These are phyloP conservation scores for Arthrobotrys sphaeroides DNA, from an alignment of 2,329 filamentous ascomycete genomes.

Conservation along the genomic window DNA sequence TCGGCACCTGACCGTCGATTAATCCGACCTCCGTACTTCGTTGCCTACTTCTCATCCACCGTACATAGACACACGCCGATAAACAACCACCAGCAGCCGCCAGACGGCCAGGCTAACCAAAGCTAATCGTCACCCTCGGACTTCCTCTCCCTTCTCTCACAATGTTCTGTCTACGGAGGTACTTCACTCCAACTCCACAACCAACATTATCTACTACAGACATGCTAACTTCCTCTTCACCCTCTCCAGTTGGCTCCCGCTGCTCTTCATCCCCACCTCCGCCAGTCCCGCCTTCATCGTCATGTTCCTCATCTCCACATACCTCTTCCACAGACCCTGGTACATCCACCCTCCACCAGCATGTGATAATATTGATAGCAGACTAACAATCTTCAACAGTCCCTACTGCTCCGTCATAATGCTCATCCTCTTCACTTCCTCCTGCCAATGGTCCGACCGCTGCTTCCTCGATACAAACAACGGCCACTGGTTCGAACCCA, in stretches of 20 bases:
- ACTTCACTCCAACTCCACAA: slow-evolving; percentile 56
- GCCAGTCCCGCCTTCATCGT: slow-evolving; percentile 86
- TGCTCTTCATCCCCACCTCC: slow-evolving; percentile 88
- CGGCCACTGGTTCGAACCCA: slow-evolving; percentile 92
- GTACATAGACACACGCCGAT: no score
- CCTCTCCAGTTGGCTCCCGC: slow-evolving; percentile 77
- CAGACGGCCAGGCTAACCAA: background rate
- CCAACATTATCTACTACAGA: background rate
- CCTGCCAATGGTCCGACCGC: slow-evolving; percentile 86
- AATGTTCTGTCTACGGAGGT: slow-evolving; percentile 77
- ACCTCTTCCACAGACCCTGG: slow-evolving; percentile 94
- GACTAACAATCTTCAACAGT: slow-evolving; percentile 56
- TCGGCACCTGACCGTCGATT: no score
- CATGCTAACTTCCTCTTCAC: background rate
- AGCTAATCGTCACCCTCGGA: no score
- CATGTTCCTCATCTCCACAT: slow-evolving; percentile 90
- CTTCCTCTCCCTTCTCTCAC: slow-evolving; percentile 52
- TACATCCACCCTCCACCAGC: background rate
- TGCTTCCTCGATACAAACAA: slow-evolving; percentile 89
- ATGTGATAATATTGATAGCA: no score
- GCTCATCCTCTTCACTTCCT: slow-evolving; percentile 90
- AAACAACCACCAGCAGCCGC: no score
- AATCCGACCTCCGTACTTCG: no score
- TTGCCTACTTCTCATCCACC: no score
- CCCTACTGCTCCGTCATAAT: slow-evolving; percentile 97